phyloP scores from a whole-genome alignment of 257 asterid genomes.

The Scutellaria barbata region DNA sequence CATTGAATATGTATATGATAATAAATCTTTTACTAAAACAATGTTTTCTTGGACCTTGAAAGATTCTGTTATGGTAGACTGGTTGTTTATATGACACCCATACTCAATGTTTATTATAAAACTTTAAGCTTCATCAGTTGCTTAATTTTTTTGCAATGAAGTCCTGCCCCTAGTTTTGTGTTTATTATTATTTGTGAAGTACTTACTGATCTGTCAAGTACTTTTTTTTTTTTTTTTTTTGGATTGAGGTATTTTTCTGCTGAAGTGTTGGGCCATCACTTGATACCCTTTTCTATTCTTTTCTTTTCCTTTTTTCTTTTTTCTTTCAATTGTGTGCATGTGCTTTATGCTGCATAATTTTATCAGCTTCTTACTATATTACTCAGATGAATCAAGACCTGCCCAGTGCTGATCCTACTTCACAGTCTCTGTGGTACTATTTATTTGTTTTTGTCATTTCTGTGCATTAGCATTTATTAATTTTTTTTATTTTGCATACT shows the following conservation, averaged over 20 bases:
- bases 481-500: background rate
- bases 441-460: constrained; percentile 26
- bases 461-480: background rate
- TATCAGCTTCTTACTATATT: constrained; percentile 15
- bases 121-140: background rate
- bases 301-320: background rate
- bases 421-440: constrained; percentile 45
- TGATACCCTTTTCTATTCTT: background rate
- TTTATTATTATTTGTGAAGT: background rate
- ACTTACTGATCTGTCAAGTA: background rate
- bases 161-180: background rate
- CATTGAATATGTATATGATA: too few species aligned
- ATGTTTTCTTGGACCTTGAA: background rate
- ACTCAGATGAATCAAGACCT: constrained; percentile 61
- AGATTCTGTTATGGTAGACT: background rate
- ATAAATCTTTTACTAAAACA: background rate
- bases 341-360: constrained; percentile 17
- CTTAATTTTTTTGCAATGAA: constrained; percentile 8
- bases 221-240: background rate
- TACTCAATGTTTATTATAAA: constrained; percentile 1
- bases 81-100: background rate
- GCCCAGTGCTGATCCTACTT: constrained; percentile 34
- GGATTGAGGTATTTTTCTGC: too few species aligned
- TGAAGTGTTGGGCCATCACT: background rate
- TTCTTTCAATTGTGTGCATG: background rate